Conservation (phyloP, 1,284 basidiomycete genomes). For the Fomitiporia mediterranea region DNA sequence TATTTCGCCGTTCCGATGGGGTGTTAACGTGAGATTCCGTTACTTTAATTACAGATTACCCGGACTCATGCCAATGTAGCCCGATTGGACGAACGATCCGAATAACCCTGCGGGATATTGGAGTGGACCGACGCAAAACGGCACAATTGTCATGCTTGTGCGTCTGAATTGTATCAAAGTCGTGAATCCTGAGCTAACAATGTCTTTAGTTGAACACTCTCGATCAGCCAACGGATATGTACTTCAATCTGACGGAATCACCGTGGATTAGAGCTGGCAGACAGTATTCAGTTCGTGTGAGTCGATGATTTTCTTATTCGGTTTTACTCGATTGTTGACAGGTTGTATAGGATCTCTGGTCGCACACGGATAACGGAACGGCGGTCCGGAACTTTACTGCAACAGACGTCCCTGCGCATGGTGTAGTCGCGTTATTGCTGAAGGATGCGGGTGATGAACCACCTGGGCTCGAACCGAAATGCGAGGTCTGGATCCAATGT, state of each 20-base stretch:
- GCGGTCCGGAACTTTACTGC: slow-evolving; percentile 60
- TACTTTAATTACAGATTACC: background rate
- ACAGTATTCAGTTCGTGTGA: slow-evolving; percentile 55
- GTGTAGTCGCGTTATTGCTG: slow-evolving; percentile 62
- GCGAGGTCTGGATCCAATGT: slow-evolving; percentile 26
- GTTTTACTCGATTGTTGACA: too few species aligned
- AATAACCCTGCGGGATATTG: slow-evolving; percentile 49
- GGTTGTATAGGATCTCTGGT: slow-evolving; percentile 55
- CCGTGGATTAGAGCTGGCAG: slow-evolving; percentile 66
- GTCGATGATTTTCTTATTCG: slow-evolving; percentile 21
- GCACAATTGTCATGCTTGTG: slow-evolving; percentile 54
- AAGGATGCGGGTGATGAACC: slow-evolving; percentile 66
- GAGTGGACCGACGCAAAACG: slow-evolving; percentile 47
- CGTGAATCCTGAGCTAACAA: slow-evolving; percentile 2
- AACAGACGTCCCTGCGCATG: slow-evolving; percentile 56
- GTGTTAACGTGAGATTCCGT: slow-evolving; percentile 42
- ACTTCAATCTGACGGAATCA: slow-evolving; percentile 62
- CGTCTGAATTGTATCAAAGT: background rate
- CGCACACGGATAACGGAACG: slow-evolving; percentile 64
- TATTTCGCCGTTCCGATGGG: slow-evolving; percentile 65
- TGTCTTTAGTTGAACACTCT: slow-evolving; percentile 43
- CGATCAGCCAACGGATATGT: slow-evolving; percentile 50
- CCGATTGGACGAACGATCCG: slow-evolving; percentile 43
- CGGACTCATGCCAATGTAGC: slow-evolving; percentile 27
- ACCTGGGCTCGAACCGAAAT: slow-evolving; percentile 33